These are phyloP conservation scores for Sporothrix mexicana DNA, from an alignment of 2,329 filamentous ascomycete genomes.

Conservation along the genomic window DNA sequence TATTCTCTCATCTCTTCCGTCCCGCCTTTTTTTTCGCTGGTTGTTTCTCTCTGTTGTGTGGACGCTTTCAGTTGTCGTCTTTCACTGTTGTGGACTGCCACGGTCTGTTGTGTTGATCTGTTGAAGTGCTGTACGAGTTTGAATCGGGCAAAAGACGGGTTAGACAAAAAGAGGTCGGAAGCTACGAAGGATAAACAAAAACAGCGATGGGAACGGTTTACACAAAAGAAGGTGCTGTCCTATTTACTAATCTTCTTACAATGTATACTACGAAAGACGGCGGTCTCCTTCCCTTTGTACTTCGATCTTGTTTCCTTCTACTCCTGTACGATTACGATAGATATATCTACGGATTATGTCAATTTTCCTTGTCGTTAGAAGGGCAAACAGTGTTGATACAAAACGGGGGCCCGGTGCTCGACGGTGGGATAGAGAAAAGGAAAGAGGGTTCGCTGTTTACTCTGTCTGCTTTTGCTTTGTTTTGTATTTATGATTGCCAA, in stretches of 20 bases:
- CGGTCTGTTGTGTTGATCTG: constrained; percentile 9
- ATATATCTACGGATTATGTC: neutral
- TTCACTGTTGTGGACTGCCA: neutral
- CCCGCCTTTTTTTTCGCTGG: neutral
- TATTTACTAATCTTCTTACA: neutral
- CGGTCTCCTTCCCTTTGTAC: neutral
- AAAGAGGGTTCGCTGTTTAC: neutral
- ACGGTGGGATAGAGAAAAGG: neutral
- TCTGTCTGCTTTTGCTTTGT: neutral
- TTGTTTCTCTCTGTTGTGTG: neutral
- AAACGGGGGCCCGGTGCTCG: neutral
- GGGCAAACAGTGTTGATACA: neutral
- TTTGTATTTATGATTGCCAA: neutral
- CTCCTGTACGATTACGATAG: neutral
- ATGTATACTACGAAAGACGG: neutral
- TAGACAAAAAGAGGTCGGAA: neutral
- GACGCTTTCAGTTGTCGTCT: neutral
- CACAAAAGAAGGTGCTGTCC: neutral
- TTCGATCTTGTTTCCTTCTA: constrained; percentile 1
- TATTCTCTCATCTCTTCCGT: constrained; percentile 15
- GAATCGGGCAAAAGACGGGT: neutral
- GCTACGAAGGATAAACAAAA: neutral
- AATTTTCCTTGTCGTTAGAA: neutral
- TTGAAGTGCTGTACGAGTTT: neutral
- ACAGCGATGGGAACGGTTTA: neutral